These are phyloP conservation scores for Lipomyces oligophaga DNA, from an alignment of 805 yeast species.

Conservation along the genomic window DNA sequence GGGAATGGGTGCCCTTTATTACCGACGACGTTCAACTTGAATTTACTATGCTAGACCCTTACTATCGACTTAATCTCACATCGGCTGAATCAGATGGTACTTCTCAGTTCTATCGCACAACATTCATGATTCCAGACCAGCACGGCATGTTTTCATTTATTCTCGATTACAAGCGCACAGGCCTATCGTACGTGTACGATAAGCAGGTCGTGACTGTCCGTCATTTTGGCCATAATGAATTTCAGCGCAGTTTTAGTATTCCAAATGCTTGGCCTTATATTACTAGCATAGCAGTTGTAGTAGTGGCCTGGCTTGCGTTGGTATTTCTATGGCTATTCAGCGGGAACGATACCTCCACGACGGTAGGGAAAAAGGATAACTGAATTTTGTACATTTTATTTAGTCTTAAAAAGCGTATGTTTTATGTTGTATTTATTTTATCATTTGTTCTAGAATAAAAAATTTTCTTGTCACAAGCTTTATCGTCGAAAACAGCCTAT, in stretches of 20 bases:
- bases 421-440: neutral
- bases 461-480: too few relatives aligned
- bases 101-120: constrained; percentile 44
- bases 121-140: constrained; percentile 83
- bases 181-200: constrained; percentile 64
- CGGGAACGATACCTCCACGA: constrained; percentile 1
- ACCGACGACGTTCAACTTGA: constrained; percentile 72
- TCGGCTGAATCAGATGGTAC: constrained; percentile 43
- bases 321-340: constrained; percentile 48
- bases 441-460: too few relatives aligned
- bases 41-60: constrained; percentile 89
- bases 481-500: too few relatives aligned
- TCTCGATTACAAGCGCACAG: constrained; percentile 73
- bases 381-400: neutral
- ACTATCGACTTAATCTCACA: constrained; percentile 69
- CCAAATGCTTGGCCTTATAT: constrained; percentile 91
- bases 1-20: constrained; percentile 67
- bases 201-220: constrained; percentile 74
- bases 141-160: constrained; percentile 93
- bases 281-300: constrained; percentile 64
- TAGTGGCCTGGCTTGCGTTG: constrained; percentile 71
- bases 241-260: constrained; percentile 87
- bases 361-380: constrained; percentile 17
- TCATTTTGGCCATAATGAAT: constrained; percentile 94
- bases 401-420: neutral